Evolutionary conservation across 805 yeast species (phyloP).

Genomic region (Hagleromyces aurorensis): DNA sequence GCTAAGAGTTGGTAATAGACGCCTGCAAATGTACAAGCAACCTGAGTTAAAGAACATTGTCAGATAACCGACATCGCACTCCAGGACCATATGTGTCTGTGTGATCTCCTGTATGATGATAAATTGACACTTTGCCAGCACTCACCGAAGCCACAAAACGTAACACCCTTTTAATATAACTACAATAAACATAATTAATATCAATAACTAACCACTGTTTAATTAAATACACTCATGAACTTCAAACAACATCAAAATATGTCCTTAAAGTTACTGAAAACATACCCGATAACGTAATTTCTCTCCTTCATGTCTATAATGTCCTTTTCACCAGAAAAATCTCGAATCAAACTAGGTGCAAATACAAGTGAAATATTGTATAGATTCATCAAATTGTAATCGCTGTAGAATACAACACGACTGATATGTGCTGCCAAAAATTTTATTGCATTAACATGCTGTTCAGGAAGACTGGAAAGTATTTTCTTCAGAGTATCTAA

Average conservation of each 20-base stretch:
- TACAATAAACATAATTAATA: no score
- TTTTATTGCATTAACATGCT: conserved; percentile 55
- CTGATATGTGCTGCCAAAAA: conserved; percentile 57
- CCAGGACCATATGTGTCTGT: no score
- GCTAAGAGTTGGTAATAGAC: conserved; percentile 63
- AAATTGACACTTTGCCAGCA: no score
- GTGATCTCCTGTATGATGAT: no score
- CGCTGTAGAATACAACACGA: conserved; percentile 45
- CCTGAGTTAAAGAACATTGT: conserved; percentile 70
- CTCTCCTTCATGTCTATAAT: conserved; percentile 76
- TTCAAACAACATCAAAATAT: conserved; percentile 8
- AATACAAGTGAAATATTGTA: conserved; percentile 85
- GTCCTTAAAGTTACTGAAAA: conserved; percentile 41
- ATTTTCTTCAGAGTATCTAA: conserved; percentile 40
- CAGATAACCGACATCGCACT: no score
- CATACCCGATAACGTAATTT: conserved; percentile 68
- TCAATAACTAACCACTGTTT: no score
- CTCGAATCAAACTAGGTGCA: conserved; percentile 87
- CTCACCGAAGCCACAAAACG: no score
- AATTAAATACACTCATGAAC: no score
- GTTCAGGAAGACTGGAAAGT: conserved; percentile 49
- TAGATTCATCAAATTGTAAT: conserved; percentile 68
- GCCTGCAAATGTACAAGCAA: conserved; percentile 63
- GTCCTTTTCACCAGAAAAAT: conserved; percentile 70
- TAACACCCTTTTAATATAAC: no score